Evolutionary conservation across 1,284 basidiomycete genomes (phyloP), one percentile per base, ranked within the genome.

Genomic region (Singerocomus inundabilis): DNA sequence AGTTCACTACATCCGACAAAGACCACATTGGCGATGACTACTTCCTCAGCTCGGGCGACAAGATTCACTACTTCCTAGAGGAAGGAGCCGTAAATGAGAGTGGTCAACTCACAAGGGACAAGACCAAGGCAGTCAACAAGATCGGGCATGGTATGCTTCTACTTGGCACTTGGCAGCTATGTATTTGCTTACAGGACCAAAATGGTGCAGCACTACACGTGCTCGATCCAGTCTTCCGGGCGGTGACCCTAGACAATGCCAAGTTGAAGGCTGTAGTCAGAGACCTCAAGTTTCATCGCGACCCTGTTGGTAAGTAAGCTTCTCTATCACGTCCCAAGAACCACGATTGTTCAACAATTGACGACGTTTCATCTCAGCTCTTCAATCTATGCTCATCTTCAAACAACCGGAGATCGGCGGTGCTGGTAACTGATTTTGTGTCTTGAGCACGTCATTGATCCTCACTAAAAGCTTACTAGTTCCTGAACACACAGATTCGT

Each of bases 301-400:
- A 93, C 68, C 94, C 94, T 11, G 80, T 86, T 24, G 90, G 90
- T 89, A 48, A 54, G 75, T 52, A 18, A 7, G 25, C 21, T 40
- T 43, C 8, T 15, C 16, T 41, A 3, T 10, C 10, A 1, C 18
- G 24, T 41, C 11, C 16, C 9, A 24, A 24, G 25, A 18, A 29
- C 26, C 12, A 29, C 5, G 1, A 6, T 29, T 6, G 15, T 24
- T 32, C 21, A 38, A 48, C 21, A 1, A 30, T 35, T 16, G 6
- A 18, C 21, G 6, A 18, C 21, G 21, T 21, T 21, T 36, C 28
- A 16, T 26, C 8, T n/a, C 29, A 84, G 93, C 93, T 5, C 72
- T 98, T 46, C 96, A 99, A 68, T 91, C 88, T 15, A 98, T 98
- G 96, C 78, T 98, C 21, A 95, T 96, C 49, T 91, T 85, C 61